A percentile compares a stretch with the other conserved stretches of the same genome.
phyloP scores from a whole-genome alignment of 2,329 filamentous ascomycete species.

The Ramichloridium luteum region DNA sequence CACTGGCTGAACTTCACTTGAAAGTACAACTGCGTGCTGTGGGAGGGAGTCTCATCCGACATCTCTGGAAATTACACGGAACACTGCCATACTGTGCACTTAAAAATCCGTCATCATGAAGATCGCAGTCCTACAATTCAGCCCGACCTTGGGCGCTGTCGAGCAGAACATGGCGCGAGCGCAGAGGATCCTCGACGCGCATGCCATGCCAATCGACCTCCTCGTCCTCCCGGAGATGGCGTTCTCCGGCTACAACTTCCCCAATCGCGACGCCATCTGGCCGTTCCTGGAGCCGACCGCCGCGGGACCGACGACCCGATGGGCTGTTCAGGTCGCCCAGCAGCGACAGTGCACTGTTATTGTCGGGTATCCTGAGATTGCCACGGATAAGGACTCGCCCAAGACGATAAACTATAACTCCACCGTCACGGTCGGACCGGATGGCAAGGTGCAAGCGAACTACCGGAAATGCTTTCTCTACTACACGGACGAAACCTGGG shows the following conservation, averaged over 20 bases:
- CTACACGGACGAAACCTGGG: slow-evolving; percentile 56
- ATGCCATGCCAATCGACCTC: slow-evolving; percentile 46
- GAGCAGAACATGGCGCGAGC: slow-evolving; percentile 59
- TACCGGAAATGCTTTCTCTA: slow-evolving; percentile 55
- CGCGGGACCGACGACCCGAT: slow-evolving; percentile 55
- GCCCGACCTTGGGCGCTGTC: slow-evolving; percentile 56
- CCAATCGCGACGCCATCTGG: slow-evolving; percentile 52
- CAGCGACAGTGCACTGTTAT: slow-evolving; percentile 56
- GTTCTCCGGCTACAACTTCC: slow-evolving; percentile 71
- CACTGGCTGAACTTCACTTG: too few species aligned
- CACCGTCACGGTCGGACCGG: slow-evolving; percentile 44
- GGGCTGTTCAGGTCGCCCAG: slow-evolving; percentile 55
- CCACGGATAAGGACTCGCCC: slow-evolving; percentile 11
- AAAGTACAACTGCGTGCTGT: too few species aligned
- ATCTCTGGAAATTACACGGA: too few species aligned
- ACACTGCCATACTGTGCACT: too few species aligned
- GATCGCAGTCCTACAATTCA: slow-evolving; percentile 60
- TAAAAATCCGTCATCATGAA: slow-evolving; percentile 41
- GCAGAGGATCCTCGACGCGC: slow-evolving; percentile 48
- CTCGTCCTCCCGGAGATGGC: slow-evolving; percentile 66
- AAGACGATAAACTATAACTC: slow-evolving; percentile 41
- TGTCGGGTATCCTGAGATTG: slow-evolving; percentile 59
- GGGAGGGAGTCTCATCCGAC: too few species aligned
- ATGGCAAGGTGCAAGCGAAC: slow-evolving; percentile 43
- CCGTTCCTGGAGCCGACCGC: slow-evolving; percentile 57